Evolutionary conservation across 768 basidiomycete species (phyloP).

Genomic region (Nidularia pulvinata): DNA sequence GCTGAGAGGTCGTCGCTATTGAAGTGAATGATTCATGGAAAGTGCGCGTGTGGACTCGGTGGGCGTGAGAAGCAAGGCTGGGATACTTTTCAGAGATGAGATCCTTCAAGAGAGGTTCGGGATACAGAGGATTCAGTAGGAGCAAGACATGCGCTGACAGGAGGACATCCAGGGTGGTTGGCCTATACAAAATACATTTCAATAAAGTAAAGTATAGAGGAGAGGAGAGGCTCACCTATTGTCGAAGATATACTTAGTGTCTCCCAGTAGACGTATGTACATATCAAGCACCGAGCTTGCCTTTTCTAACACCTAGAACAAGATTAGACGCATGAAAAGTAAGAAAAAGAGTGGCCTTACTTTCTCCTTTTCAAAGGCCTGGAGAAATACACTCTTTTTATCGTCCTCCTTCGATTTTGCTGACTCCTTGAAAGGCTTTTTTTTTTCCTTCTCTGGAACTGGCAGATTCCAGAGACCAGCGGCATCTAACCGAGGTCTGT

Average conservation of each 20-base stretch:
- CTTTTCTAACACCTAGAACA: constrained; percentile 55
- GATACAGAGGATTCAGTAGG: constrained; percentile 55
- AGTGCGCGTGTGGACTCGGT: constrained; percentile 36
- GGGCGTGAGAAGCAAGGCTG: constrained; percentile 55
- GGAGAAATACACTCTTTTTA: constrained; percentile 16
- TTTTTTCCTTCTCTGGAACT: constrained; percentile 39
- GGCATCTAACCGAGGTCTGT: constrained; percentile 58
- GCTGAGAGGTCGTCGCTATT: constrained; percentile 5
- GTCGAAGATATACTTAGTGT: constrained; percentile 48
- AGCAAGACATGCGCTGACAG: constrained; percentile 72
- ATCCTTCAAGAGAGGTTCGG: constrained; percentile 56
- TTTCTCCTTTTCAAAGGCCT: constrained; percentile 66
- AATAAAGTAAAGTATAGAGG: background rate
- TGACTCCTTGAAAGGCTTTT: constrained; percentile 34
- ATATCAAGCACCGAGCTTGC: constrained; percentile 56
- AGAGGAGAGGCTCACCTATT: constrained; percentile 33
- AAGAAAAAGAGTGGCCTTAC: constrained; percentile 24
- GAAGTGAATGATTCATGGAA: constrained; percentile 15
- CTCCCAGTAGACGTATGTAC: constrained; percentile 53
- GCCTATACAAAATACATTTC: constrained; percentile 31
- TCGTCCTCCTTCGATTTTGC: constrained; percentile 23
- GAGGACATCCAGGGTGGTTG: constrained; percentile 61
- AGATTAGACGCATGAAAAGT: background rate
- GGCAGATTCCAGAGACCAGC: constrained; percentile 61
- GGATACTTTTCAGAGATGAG: constrained; percentile 59